Conservation (phyloP, 225 moss, liverwort and hornwort species). For the Marchantia polymorpha region DNA sequence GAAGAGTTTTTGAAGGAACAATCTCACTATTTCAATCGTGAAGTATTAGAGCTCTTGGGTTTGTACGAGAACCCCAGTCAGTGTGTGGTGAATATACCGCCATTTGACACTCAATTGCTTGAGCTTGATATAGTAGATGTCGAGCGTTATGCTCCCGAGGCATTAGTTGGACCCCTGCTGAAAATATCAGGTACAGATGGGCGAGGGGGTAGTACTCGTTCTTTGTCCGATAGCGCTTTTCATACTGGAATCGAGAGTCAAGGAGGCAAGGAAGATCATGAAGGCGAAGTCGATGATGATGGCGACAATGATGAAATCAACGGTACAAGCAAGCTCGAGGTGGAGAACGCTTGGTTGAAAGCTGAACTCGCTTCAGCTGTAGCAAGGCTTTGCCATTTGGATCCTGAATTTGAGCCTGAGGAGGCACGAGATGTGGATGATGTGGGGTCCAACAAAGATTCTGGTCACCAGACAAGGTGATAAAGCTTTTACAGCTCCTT, state of each 20-base stretch:
- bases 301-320: slow-evolving; percentile 75
- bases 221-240: slow-evolving; percentile 58
- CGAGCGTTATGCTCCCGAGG: slow-evolving; percentile 90
- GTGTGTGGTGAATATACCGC: slow-evolving; percentile 96
- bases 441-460: slow-evolving; percentile 18
- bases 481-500: not conserved
- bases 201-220: slow-evolving; percentile 55
- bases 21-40: slow-evolving; percentile 72
- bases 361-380: slow-evolving; percentile 93
- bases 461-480: slow-evolving; percentile 26
- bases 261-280: slow-evolving; percentile 59
- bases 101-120: slow-evolving; percentile 78
- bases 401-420: slow-evolving; percentile 71
- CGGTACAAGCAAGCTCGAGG: slow-evolving; percentile 92
- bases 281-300: slow-evolving; percentile 59
- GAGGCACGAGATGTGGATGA: slow-evolving; percentile 47
- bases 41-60: slow-evolving; percentile 81
- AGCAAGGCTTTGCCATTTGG: slow-evolving; percentile 79
- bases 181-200: slow-evolving; percentile 59
- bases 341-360: slow-evolving; percentile 97
- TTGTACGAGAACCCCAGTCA: slow-evolving; percentile 91
- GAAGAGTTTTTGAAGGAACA: slow-evolving; percentile 82
- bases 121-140: slow-evolving; percentile 85
- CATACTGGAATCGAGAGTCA: slow-evolving; percentile 50
- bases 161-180: slow-evolving; percentile 69